A percentile compares a stretch with the other conserved stretches of the same genome.
These are phyloP conservation scores for Phtheirospermum japonicum DNA, from an alignment of 257 asterid species.

Conservation along the genomic window DNA sequence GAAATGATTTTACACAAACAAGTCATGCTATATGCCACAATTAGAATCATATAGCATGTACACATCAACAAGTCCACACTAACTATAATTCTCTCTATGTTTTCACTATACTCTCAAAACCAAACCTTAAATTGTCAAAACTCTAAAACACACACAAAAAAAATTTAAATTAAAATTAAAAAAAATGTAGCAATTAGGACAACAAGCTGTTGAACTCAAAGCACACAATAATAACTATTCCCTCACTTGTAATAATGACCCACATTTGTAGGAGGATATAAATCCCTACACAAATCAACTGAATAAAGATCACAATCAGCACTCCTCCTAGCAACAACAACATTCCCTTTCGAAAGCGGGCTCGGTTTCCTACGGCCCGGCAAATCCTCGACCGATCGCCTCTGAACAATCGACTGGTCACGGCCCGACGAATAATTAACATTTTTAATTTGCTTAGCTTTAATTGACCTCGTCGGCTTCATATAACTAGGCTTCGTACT, in stretches of 20 bases:
- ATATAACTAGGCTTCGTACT: slow-evolving; percentile 58
- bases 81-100: slow-evolving; percentile 13
- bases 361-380: slow-evolving; percentile 48
- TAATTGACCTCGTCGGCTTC: slow-evolving; percentile 53
- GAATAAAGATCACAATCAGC: slow-evolving; percentile 54
- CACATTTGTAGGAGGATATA: slow-evolving; percentile 44
- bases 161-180: too few relatives aligned
- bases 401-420: slow-evolving; percentile 31
- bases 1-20: too few relatives aligned
- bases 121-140: slow-evolving; percentile 1
- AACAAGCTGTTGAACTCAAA: slow-evolving; percentile 46
- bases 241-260: slow-evolving; percentile 20
- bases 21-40: background rate
- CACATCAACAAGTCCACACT: slow-evolving; percentile 13
- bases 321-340: slow-evolving; percentile 44
- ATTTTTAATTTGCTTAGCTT: slow-evolving; percentile 39
- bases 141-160: background rate
- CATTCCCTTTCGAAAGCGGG: slow-evolving; percentile 53
- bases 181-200: slow-evolving; percentile 21
- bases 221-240: background rate
- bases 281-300: slow-evolving; percentile 48
- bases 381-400: slow-evolving; percentile 55
- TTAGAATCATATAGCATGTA: too few relatives aligned
- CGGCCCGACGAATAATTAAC: slow-evolving; percentile 20
- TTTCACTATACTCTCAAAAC: slow-evolving; percentile 22